Evolutionary conservation across 2,329 filamentous ascomycete species (phyloP).

Genomic region (Aspergillus candidus): DNA sequence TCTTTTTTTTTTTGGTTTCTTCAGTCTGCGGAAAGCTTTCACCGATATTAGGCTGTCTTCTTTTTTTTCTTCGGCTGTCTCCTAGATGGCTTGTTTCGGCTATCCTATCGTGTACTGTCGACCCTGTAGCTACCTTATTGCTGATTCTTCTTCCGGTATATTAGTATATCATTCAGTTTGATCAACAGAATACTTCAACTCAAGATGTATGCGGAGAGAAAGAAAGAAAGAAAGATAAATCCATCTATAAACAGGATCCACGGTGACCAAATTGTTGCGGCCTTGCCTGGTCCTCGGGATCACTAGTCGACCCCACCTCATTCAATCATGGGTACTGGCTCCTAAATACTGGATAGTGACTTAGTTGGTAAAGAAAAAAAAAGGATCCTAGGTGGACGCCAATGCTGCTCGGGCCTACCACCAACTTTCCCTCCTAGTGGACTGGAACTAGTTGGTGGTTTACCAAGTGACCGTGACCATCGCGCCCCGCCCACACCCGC

Average conservation of each 20-base stretch:
- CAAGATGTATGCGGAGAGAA: slow-evolving; percentile 7
- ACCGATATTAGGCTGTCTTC: too few relatives aligned
- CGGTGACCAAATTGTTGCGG: slow-evolving; percentile 11
- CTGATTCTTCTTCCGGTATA: too few relatives aligned
- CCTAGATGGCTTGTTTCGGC: background rate
- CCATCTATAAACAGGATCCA: slow-evolving; percentile 16
- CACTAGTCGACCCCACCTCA: slow-evolving; percentile 18
- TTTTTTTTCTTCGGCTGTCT: background rate
- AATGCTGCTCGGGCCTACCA: slow-evolving; percentile 16
- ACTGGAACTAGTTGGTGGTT: too few relatives aligned
- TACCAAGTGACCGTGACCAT: slow-evolving; percentile 2
- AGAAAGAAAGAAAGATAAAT: slow-evolving; percentile 4
- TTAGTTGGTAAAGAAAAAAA: too few relatives aligned
- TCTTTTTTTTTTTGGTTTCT: background rate
- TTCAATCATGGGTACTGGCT: background rate
- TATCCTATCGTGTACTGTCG: too few relatives aligned
- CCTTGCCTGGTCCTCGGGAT: slow-evolving; percentile 19
- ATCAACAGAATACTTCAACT: too few relatives aligned
- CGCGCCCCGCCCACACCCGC: slow-evolving; percentile 18
- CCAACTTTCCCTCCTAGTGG: background rate
- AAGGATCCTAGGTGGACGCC: too few relatives aligned
- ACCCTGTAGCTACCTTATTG: too few relatives aligned
- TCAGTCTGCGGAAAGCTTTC: background rate
- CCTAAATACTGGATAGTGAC: too few relatives aligned
- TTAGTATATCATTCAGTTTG: too few relatives aligned